Conservation (phyloP, 75 land plant genomes). For the Picea sitchensis region DNA sequence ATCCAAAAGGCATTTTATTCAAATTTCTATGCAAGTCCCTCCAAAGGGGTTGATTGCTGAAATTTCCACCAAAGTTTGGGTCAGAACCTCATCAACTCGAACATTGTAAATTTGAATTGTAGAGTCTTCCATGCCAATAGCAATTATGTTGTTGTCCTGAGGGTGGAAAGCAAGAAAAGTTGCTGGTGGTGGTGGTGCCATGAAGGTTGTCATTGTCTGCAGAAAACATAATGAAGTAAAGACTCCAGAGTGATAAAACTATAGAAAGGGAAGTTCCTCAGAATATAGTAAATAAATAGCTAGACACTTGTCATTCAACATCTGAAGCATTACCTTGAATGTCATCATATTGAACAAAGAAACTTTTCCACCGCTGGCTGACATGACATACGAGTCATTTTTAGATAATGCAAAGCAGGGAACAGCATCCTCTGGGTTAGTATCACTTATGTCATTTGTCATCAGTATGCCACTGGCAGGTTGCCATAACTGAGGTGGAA, state of each 20-base stretch:
- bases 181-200: slow-evolving; percentile 63
- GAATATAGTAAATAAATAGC: neutral
- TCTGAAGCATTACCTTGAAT: slow-evolving; percentile 39
- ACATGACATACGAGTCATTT: slow-evolving; percentile 60
- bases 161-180: slow-evolving; percentile 65
- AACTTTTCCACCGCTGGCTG: slow-evolving; percentile 52
- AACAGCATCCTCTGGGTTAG: slow-evolving; percentile 34
- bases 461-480: slow-evolving; percentile 41
- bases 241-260: neutral
- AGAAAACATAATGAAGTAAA: slow-evolving; percentile 9
- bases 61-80: neutral
- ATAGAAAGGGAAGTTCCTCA: slow-evolving; percentile 13
- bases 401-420: slow-evolving; percentile 64
- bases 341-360: slow-evolving; percentile 63
- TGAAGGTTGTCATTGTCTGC: slow-evolving; percentile 59
- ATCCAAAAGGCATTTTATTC: neutral
- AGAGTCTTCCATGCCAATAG: slow-evolving; percentile 61
- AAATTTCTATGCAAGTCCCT: neutral
- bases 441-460: slow-evolving; percentile 39
- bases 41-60: neutral
- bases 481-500: slow-evolving; percentile 48
- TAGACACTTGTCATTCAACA: neutral
- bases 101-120: slow-evolving; percentile 65
- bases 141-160: slow-evolving; percentile 62
- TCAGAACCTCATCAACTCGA: slow-evolving; percentile 44